Evolutionary conservation across 108 stramenopile genomes (phyloP).

Genomic region (Cyclostephanos invisitatus): DNA sequence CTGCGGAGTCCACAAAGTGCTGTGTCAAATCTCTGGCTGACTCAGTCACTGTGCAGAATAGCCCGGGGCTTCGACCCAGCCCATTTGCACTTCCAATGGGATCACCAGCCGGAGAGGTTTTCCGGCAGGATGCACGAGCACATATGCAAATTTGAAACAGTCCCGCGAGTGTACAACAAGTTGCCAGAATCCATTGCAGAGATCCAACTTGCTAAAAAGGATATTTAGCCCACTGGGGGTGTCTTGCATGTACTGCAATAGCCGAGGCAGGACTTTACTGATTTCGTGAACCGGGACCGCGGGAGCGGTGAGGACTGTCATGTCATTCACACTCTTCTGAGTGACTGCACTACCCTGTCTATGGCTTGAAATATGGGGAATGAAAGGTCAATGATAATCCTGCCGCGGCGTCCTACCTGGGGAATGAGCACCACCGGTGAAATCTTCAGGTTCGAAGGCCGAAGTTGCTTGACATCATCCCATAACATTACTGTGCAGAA

Average conservation of each 20-base stretch:
- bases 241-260: neutral
- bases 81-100: neutral
- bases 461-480: too few species aligned
- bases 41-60: neutral
- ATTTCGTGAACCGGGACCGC: too few species aligned
- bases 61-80: neutral
- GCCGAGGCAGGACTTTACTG: too few species aligned
- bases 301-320: neutral
- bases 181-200: neutral
- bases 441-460: too few species aligned
- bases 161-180: neutral
- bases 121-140: neutral
- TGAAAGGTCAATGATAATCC: neutral
- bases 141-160: neutral
- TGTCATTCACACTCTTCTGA: neutral
- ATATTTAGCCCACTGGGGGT: neutral
- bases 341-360: neutral
- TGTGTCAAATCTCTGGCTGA: neutral
- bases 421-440: neutral
- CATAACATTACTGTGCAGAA: neutral
- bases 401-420: neutral
- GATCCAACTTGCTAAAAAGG: neutral
- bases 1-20: neutral
- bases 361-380: neutral
- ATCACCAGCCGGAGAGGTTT: neutral